Evolutionary conservation across 1,284 basidiomycete species (phyloP), one percentile per base, ranked within the genome.

Genomic region (Gomphus sp.): DNA sequence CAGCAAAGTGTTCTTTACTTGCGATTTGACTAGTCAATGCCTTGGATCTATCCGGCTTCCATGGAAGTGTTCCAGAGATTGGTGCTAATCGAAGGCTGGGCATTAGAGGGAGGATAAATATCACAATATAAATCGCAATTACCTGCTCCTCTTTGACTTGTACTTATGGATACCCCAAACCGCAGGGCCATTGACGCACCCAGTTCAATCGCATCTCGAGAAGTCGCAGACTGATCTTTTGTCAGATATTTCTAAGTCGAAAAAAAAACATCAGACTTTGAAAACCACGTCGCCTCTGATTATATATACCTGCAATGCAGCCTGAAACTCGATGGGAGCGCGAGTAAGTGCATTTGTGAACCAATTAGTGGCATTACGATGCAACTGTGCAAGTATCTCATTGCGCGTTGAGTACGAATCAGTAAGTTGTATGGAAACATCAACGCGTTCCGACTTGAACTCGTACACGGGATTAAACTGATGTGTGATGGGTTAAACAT

Each of bases 271-370:
- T 12, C 36, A 25, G 16, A 18, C 39, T 25, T 45, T 11, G n/a
- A 33, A n/a, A 36, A 47, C 31, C 8, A 44, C 2, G 8, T 14
- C 10, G 2, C 9, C 47, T 57, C 18, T 36, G 25, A 4, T 0
- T 10, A 68, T 71, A 68, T 71, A 47, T 66, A 89, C 89, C 81
- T 96, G 91, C 53, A 99, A 75, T 2, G 93, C 93, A 0, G 93
- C 89, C 66, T 96, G 92, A 58, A 98, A 75, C 72, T 98, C 95
- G 66, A 95, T 82, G 0, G 96, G 97, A 8, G 95, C 93, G 22
- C 93, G 82, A 10, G 84, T 84, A 54, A 98, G 76, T 3, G 92
- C 91, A 41, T 93, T 74, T 58, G 89, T 85, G 58, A 99, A 87
- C 91, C 95, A 98, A 34, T 71, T 78, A 61, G 82, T 83, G 7